Conservation (phyloP, 2,329 filamentous ascomycete genomes). For the Pseudophaeomoniella oleicola region DNA sequence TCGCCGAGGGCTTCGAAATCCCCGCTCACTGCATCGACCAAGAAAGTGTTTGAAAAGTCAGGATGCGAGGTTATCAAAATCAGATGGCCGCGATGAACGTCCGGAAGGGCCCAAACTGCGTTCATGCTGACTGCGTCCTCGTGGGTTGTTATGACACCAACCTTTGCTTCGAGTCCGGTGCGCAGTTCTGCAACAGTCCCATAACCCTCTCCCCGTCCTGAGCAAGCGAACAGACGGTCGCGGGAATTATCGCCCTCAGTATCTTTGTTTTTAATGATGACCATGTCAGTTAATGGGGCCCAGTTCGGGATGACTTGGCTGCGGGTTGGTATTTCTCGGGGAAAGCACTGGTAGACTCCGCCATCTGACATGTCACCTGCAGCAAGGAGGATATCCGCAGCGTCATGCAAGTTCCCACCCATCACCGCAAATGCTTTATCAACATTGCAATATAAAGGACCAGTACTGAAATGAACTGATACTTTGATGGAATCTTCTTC, state of each 20-base stretch:
- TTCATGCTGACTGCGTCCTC: conserved; percentile 25
- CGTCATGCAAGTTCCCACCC: conserved; percentile 28
- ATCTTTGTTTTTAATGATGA: conserved; percentile 3
- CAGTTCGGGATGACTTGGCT: conserved; percentile 51
- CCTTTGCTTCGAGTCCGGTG: conserved; percentile 53
- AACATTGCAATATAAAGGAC: conserved; percentile 54
- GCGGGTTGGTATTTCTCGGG: conserved; percentile 38
- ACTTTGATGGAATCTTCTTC: conserved; percentile 36
- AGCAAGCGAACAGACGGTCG: background rate
- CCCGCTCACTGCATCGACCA: conserved; percentile 21
- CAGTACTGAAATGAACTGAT: conserved; percentile 42
- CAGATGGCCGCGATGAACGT: conserved; percentile 18
- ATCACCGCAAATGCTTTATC: conserved; percentile 64
- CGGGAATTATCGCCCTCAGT: background rate
- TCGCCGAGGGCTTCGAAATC: conserved; percentile 25
- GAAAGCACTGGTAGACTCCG: conserved; percentile 55
- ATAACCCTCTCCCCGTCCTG: conserved; percentile 17
- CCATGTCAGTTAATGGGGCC: conserved; percentile 36
- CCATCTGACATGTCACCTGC: conserved; percentile 68
- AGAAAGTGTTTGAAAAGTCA: conserved; percentile 22
- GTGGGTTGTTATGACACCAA: conserved; percentile 32
- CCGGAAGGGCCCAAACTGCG: conserved; percentile 28
- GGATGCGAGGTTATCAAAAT: conserved; percentile 27
- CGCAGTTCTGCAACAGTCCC: conserved; percentile 56
- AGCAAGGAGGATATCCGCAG: conserved; percentile 64